These are phyloP conservation scores for Trypanosoma grayi DNA, from an alignment of 208 protist genomes.

Conservation along the genomic window DNA sequence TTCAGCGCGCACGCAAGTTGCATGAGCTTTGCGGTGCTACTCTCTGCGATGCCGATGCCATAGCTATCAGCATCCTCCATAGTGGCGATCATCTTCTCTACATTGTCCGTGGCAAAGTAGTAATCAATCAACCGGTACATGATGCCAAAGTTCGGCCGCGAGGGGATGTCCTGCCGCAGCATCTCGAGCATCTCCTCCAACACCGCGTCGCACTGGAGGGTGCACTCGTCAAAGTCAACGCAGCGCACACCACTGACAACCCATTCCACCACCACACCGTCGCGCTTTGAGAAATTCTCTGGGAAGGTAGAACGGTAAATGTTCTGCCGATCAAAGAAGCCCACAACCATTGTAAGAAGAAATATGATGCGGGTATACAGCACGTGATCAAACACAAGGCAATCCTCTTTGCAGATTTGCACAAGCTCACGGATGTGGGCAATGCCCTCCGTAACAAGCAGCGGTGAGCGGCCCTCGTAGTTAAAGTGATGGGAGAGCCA, in stretches of 20 bases:
- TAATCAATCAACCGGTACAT: conserved; percentile 88
- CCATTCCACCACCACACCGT: conserved; percentile 89
- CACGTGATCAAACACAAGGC: conserved; percentile 83
- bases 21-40: conserved; percentile 89
- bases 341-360: conserved; percentile 87
- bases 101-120: conserved; percentile 91
- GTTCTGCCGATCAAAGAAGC: conserved; percentile 89
- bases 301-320: conserved; percentile 77
- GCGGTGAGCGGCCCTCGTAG: conserved; percentile 54
- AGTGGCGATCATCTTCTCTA: conserved; percentile 87
- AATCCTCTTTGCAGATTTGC: conserved; percentile 76
- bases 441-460: conserved; percentile 65
- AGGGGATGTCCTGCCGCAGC: conserved; percentile 67
- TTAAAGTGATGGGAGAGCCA: conserved; percentile 69
- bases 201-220: conserved; percentile 82
- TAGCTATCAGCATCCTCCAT: conserved; percentile 84
- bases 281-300: conserved; percentile 71
- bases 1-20: conserved; percentile 87
- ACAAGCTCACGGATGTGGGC: conserved; percentile 69
- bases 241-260: conserved; percentile 61
- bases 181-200: conserved; percentile 82
- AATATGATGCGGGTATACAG: conserved; percentile 85
- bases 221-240: conserved; percentile 83
- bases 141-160: conserved; percentile 75
- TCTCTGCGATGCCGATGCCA: conserved; percentile 77